Evolutionary conservation across 1,139 yeast genomes (phyloP).

Genomic region (Blastobotrys proliferans): DNA sequence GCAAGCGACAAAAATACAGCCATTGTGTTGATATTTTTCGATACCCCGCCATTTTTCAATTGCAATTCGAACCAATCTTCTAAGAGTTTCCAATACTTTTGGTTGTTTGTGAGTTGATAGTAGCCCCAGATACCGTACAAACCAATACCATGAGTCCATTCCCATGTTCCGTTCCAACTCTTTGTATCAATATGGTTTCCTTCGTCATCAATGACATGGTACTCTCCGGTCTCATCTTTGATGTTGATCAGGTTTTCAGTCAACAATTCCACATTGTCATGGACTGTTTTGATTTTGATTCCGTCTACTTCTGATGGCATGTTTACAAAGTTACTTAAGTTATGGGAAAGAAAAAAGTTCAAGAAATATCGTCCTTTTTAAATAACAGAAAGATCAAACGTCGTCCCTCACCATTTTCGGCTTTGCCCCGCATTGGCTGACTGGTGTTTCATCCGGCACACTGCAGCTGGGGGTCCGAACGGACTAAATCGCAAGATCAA

Average conservation of each 20-base stretch:
- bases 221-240: slow-evolving; percentile 26
- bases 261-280: slow-evolving; percentile 1
- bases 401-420: too few relatives aligned
- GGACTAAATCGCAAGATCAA: too few relatives aligned
- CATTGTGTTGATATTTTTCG: slow-evolving; percentile 38
- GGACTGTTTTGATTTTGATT: neutral
- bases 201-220: slow-evolving; percentile 34
- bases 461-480: too few relatives aligned
- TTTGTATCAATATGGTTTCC: slow-evolving; percentile 38
- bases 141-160: slow-evolving; percentile 37
- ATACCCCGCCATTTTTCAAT: slow-evolving; percentile 35
- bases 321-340: too few relatives aligned
- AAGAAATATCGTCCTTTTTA: too few relatives aligned
- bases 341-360: too few relatives aligned
- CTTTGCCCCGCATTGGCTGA: too few relatives aligned
- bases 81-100: slow-evolving; percentile 27
- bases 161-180: slow-evolving; percentile 40
- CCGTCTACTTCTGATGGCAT: too few relatives aligned
- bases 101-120: slow-evolving; percentile 31
- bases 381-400: too few relatives aligned
- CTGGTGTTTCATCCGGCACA: too few relatives aligned
- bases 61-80: slow-evolving; percentile 33
- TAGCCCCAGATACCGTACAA: slow-evolving; percentile 40
- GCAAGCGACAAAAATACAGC: slow-evolving; percentile 37
- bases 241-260: slow-evolving; percentile 15